phyloP scores from a whole-genome alignment of 148 eudicot species.

The Selenicereus undatus region DNA sequence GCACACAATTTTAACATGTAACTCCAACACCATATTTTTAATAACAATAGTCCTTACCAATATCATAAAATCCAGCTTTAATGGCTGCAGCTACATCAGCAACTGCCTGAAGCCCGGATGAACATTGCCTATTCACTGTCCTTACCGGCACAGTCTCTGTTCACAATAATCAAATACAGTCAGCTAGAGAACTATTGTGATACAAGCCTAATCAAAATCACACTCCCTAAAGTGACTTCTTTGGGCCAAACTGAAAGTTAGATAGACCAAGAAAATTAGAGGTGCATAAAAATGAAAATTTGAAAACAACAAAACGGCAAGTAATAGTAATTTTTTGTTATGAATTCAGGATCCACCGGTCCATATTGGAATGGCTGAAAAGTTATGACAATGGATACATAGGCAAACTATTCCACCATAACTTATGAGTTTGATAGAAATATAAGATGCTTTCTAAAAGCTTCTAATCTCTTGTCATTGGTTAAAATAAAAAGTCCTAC shows the following conservation, averaged over 20 bases:
- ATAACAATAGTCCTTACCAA: slow-evolving; percentile 44
- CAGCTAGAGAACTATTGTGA: background rate
- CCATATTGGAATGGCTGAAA: background rate
- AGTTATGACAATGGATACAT: background rate
- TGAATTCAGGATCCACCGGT: background rate
- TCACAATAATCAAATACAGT: background rate
- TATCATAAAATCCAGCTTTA: slow-evolving; percentile 97
- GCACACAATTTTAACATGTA: background rate
- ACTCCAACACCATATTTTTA: background rate
- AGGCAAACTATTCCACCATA: background rate
- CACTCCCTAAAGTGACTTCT: background rate
- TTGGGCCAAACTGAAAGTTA: background rate
- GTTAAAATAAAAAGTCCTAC: slow-evolving; percentile 29
- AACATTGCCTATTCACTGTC: slow-evolving; percentile 96
- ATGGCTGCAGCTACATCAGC: slow-evolving; percentile 99
- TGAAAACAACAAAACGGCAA: background rate
- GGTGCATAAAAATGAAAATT: background rate
- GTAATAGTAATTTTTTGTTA: too few species aligned
- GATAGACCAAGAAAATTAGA: background rate
- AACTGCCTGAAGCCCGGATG: slow-evolving; percentile 98
- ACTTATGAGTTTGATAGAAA: background rate
- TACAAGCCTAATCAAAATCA: background rate
- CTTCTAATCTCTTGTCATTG: background rate
- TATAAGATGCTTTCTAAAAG: background rate
- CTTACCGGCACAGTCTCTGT: slow-evolving; percentile 89